Evolutionary conservation across 331 rosid genomes (phyloP).

Genomic region (Ulmus americana): DNA sequence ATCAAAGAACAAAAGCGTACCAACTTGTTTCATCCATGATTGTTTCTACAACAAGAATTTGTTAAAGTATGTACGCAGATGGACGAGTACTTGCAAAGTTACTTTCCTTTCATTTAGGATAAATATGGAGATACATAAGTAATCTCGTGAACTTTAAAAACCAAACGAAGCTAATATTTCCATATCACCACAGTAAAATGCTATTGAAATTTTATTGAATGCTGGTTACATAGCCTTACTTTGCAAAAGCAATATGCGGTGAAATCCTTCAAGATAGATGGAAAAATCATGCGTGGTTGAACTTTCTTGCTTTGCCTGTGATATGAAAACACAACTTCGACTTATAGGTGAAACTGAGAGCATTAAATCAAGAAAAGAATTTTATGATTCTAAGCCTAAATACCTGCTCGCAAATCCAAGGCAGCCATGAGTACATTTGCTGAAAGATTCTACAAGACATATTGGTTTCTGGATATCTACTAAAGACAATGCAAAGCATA

Average conservation of each 20-base stretch:
- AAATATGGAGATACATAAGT: background rate
- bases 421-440: conserved; percentile 81
- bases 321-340: conserved; percentile 16
- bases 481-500: conserved; percentile 69
- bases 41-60: background rate
- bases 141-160: conserved; percentile 1
- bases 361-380: conserved; percentile 7
- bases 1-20: background rate
- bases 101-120: background rate
- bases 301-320: conserved; percentile 59
- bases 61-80: background rate
- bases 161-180: conserved; percentile 21
- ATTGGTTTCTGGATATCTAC: conserved; percentile 58
- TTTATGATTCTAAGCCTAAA: conserved; percentile 25
- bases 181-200: conserved; percentile 14
- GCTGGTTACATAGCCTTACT: conserved; percentile 48
- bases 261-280: conserved; percentile 80
- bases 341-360: conserved; percentile 16
- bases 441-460: conserved; percentile 49
- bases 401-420: conserved; percentile 81
- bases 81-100: background rate
- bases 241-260: conserved; percentile 58
- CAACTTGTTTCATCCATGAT: background rate
- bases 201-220: conserved; percentile 13
- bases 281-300: conserved; percentile 42